phyloP scores from a whole-genome alignment of 768 basidiomycete genomes.

The Tylopilus sp. region DNA sequence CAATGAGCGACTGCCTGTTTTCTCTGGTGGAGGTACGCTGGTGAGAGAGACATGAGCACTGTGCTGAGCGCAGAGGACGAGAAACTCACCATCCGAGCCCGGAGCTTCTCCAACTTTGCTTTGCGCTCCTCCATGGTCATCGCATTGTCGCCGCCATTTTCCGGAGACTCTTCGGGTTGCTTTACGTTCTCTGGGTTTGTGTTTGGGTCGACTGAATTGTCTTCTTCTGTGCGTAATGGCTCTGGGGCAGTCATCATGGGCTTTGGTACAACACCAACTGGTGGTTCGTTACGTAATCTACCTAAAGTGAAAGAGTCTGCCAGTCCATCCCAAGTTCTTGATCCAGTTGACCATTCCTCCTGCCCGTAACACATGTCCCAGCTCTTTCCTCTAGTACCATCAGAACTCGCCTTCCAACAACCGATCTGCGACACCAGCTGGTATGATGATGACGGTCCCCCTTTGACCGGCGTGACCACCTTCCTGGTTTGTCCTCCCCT shows the following conservation, averaged over 20 bases:
- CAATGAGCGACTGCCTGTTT: constrained; percentile 82
- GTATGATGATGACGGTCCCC: constrained; percentile 42
- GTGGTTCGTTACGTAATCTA: constrained; percentile 12
- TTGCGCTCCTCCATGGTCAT: constrained; percentile 69
- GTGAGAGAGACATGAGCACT: neutral
- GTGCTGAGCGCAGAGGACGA: neutral
- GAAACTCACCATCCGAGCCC: constrained; percentile 67
- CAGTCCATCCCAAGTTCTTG: constrained; percentile 26
- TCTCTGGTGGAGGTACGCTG: constrained; percentile 76
- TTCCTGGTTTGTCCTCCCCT: constrained; percentile 33
- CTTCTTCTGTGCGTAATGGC: neutral
- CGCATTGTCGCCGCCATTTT: constrained; percentile 16
- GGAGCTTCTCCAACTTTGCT: constrained; percentile 71
- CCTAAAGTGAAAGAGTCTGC: neutral
- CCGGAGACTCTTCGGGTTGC: constrained; percentile 16
- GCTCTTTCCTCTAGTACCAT: constrained; percentile 36
- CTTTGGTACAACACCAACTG: neutral
- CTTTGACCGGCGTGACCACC: constrained; percentile 30
- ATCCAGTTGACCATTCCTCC: constrained; percentile 13
- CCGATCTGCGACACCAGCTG: constrained; percentile 34
- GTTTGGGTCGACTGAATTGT: neutral
- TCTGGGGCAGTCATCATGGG: constrained; percentile 14
- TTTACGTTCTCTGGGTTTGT: constrained; percentile 25
- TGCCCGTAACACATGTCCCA: constrained; percentile 32
- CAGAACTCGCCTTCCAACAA: constrained; percentile 26